A percentile compares a stretch with the other conserved stretches of the same genome.
Evolutionary conservation across 768 basidiomycete genomes (phyloP).

Genomic region (Tricholoma flavovirens): DNA sequence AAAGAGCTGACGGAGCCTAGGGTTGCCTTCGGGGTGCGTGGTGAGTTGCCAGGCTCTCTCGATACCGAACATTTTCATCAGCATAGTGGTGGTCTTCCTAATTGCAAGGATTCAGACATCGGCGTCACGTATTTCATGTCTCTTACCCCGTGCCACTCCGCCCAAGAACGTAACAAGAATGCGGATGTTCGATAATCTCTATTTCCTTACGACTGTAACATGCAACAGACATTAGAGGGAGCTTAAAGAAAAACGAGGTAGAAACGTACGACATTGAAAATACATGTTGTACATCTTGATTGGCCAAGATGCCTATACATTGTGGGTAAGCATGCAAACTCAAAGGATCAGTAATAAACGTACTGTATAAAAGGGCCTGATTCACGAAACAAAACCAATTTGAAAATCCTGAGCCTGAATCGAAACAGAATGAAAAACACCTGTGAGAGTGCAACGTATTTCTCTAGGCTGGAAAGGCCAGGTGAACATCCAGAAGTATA

Average conservation of each 20-base stretch:
- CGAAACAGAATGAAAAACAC: slow-evolving; percentile 10
- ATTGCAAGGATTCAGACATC: not conserved
- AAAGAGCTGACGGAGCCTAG: slow-evolving; percentile 59
- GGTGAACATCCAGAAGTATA: not conserved
- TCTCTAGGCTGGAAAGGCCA: slow-evolving; percentile 30
- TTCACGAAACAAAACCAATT: not conserved
- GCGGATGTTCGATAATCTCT: slow-evolving; percentile 50
- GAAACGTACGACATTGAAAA: slow-evolving; percentile 32
- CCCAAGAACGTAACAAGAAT: slow-evolving; percentile 59
- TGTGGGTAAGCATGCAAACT: not conserved
- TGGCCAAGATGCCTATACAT: slow-evolving; percentile 39
- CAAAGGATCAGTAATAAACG: not conserved
- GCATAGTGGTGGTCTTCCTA: slow-evolving; percentile 70
- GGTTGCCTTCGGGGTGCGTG: slow-evolving; percentile 18
- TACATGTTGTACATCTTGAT: slow-evolving; percentile 39
- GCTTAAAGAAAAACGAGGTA: not conserved
- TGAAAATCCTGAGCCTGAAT: too few species aligned
- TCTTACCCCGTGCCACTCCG: slow-evolving; percentile 65
- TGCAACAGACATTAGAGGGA: not conserved
- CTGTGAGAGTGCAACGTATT: slow-evolving; percentile 35
- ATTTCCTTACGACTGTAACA: slow-evolving; percentile 37
- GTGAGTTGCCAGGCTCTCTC: slow-evolving; percentile 45
- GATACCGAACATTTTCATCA: slow-evolving; percentile 66
- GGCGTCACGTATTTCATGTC: not conserved
- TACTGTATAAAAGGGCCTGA: not conserved